phyloP scores from a whole-genome alignment of 345 rosid species.

The Pugionium cornutum region DNA sequence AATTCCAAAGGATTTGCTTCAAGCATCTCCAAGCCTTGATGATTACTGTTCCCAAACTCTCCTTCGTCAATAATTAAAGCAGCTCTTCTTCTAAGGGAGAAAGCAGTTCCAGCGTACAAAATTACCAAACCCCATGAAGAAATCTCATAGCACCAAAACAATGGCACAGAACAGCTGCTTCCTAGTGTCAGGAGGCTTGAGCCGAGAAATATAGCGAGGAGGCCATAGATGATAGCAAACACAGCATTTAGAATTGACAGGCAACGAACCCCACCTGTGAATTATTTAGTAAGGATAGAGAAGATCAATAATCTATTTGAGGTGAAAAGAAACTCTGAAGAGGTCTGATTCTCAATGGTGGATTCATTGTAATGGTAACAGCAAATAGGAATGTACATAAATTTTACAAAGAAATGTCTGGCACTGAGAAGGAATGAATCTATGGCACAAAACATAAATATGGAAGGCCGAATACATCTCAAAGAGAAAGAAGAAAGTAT shows the following conservation, averaged over 20 bases:
- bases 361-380: neutral
- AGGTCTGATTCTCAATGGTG: slow-evolving; percentile 13
- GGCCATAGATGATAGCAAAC: slow-evolving; percentile 73
- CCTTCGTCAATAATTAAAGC: slow-evolving; percentile 69
- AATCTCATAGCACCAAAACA: slow-evolving; percentile 97
- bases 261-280: slow-evolving; percentile 85
- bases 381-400: neutral
- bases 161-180: slow-evolving; percentile 80
- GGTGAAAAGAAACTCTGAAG: slow-evolving; percentile 17
- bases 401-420: neutral
- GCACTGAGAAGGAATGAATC: slow-evolving; percentile 18
- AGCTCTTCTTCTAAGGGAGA: slow-evolving; percentile 71
- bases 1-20: slow-evolving; percentile 72
- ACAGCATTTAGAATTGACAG: slow-evolving; percentile 69
- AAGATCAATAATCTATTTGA: slow-evolving; percentile 22
- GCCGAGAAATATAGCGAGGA: slow-evolving; percentile 85
- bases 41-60: slow-evolving; percentile 56
- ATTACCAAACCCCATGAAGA: slow-evolving; percentile 79
- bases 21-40: slow-evolving; percentile 79
- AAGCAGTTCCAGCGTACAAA: slow-evolving; percentile 73
- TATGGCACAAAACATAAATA: neutral
- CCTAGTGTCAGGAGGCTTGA: slow-evolving; percentile 90
- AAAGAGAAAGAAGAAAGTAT: slow-evolving; percentile 25
- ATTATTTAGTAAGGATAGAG: slow-evolving; percentile 25
- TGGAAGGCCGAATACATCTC: slow-evolving; percentile 10